phyloP scores from a whole-genome alignment of 1,284 basidiomycete genomes.

The Boletus albobrunnescens region DNA sequence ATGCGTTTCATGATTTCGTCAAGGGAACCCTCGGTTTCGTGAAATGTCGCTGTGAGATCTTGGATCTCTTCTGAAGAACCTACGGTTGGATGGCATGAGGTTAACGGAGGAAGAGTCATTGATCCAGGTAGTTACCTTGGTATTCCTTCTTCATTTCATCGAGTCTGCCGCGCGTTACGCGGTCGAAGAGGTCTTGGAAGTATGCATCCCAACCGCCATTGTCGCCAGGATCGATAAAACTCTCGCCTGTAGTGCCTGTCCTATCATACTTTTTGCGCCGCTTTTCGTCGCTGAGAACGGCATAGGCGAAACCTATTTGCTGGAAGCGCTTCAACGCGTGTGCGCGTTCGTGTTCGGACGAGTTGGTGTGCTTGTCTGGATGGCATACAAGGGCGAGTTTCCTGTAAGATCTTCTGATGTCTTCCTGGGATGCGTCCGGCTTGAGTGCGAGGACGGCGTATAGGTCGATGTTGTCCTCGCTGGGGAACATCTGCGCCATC shows the following conservation, averaged over 20 bases:
- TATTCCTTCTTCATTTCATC: constrained; percentile 90
- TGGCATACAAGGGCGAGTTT: constrained; percentile 79
- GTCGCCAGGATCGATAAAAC: constrained; percentile 65
- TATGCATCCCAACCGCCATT: constrained; percentile 87
- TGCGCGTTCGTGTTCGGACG: constrained; percentile 57
- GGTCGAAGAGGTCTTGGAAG: constrained; percentile 84
- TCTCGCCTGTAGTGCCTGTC: constrained; percentile 82
- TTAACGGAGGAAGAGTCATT: not conserved
- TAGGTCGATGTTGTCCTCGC: constrained; percentile 63
- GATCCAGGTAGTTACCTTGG: constrained; percentile 55
- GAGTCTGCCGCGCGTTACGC: constrained; percentile 78
- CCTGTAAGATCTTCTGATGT: constrained; percentile 82
- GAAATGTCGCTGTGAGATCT: constrained; percentile 76
- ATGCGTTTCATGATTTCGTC: constrained; percentile 78
- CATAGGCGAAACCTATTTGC: constrained; percentile 87
- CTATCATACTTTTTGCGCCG: constrained; percentile 73
- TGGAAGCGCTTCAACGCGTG: constrained; percentile 76
- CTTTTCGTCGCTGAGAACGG: constrained; percentile 77
- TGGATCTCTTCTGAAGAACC: constrained; percentile 79
- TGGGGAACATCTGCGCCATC: constrained; percentile 74
- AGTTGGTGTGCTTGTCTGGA: constrained; percentile 80
- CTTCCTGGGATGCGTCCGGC: constrained; percentile 52
- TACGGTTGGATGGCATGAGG: constrained; percentile 32
- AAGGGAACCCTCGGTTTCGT: constrained; percentile 63
- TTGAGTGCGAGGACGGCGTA: constrained; percentile 68